Evolutionary conservation across 176 grass and related monocot species (phyloP).

Genomic region (Zoysia pacifica): DNA sequence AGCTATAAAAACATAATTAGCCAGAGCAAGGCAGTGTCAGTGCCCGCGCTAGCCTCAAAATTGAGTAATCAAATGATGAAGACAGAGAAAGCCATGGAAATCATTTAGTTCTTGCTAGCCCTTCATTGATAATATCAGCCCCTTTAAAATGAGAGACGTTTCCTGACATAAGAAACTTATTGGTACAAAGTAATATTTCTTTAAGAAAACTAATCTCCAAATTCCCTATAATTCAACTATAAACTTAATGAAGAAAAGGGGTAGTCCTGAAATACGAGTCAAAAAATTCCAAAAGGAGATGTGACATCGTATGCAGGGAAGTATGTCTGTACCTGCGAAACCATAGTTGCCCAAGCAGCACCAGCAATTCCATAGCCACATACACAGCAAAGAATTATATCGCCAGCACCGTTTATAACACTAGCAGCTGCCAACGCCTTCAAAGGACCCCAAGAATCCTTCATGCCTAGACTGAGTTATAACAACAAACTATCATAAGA

Average conservation of each 20-base stretch:
- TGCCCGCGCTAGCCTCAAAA: too few species aligned
- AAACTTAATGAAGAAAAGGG: not conserved
- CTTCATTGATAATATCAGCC: not conserved
- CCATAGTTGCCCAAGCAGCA: conserved; percentile 99
- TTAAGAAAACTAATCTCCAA: not conserved
- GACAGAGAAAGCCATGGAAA: not conserved
- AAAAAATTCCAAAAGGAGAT: conserved; percentile 14
- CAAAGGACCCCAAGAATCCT: conserved; percentile 98
- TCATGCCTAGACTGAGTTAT: conserved; percentile 90
- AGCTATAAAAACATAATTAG: conserved; percentile 11
- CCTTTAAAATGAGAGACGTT: not conserved
- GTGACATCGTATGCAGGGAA: not conserved
- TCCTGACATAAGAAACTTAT: not conserved
- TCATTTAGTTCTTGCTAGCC: not conserved
- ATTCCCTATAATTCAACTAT: not conserved
- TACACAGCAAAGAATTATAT: conserved; percentile 80
- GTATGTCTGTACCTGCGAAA: conserved; percentile 71
- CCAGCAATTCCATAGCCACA: conserved; percentile 92
- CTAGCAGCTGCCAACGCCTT: conserved; percentile 84
- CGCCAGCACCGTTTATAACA: conserved; percentile 76
- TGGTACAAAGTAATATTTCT: not conserved
- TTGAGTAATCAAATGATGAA: conserved; percentile 27
- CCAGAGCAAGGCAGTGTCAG: not conserved
- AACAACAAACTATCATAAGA: conserved; percentile 34
- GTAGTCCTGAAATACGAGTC: not conserved